Base-by-base conservation (phyloP, 2,329 filamentous ascomycete species). In the Sclerotinia glacialis region DNA sequence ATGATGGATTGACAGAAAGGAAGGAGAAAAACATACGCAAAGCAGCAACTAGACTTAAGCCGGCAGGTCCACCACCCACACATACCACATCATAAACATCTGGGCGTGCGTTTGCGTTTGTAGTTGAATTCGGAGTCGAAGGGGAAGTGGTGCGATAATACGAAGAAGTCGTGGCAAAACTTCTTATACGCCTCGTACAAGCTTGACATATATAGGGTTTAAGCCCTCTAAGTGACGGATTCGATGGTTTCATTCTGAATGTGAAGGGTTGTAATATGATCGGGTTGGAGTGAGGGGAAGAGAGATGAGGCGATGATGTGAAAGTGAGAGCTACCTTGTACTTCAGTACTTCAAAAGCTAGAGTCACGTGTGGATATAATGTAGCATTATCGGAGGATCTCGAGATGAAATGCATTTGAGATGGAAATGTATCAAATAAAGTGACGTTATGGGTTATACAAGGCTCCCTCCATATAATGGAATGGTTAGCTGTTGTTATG, bases 1-100 rank as follows among this genome's bases (percentile, higher is more conserved):
- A 18, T 9, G 11, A 14, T 3, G 2, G 21, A 40, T 14, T 3
- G 2, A 62, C 23, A 5, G 21, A 65, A 26, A 44, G 9, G 56
- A 23, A 67, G 49, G 50, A 66, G 53, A 21, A 50, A 11, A 31
- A 77, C 83, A 72, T 83, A 93, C 91, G 88, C 53, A 95, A 83
- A 72, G 91, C 89, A 68, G 90, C 86, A 66, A 93, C 80, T 42
- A 96, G 84, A 74, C 92, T 96, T 67, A 99, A 83, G 65, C 94
- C 94, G 54, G 93, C 76, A 31, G 75, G 75, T 52, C 76, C 76
- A 31, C 76, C 76, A 44, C 76, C 76, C 50, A 77, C 73, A 56
- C 76, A 77, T 26, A 77, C 75, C 8, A 77, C 72, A 72, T 77
- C 76, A 64, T 75, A 77, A 23, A 76, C 68, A 4, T 75, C 74